A percentile compares a stretch with the other conserved stretches of the same genome.
These are phyloP conservation scores for Fusarium sp. DNA, from an alignment of 2,329 filamentous ascomycete species.

Conservation along the genomic window DNA sequence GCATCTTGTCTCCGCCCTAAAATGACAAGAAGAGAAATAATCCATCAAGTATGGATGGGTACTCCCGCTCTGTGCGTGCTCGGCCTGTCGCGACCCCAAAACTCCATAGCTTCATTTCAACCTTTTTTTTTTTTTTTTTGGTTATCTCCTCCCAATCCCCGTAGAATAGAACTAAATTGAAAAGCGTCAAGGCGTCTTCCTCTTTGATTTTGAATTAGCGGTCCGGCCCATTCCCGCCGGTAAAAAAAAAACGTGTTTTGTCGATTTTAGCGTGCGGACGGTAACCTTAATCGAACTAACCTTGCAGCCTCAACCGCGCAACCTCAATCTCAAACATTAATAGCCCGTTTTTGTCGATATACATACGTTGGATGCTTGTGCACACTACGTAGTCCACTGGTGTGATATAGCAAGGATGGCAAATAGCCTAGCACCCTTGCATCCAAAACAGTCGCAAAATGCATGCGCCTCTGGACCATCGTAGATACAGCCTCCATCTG, in stretches of 20 bases:
- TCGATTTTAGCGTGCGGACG: constrained; percentile 19
- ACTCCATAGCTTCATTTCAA: not conserved
- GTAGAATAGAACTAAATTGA: not conserved
- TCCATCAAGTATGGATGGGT: not conserved
- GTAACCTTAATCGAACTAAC: constrained; percentile 37
- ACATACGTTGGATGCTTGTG: not conserved
- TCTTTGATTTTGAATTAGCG: constrained; percentile 2
- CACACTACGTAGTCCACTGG: not conserved
- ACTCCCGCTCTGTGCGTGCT: constrained; percentile 2
- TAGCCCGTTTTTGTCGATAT: not conserved
- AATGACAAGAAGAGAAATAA: not conserved
- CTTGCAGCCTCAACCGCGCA: not conserved
- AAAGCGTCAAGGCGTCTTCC: not conserved
- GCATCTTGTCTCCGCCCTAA: not conserved
- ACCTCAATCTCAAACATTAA: not conserved
- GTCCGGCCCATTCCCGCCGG: constrained; percentile 22
- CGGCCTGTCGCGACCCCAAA: not conserved
- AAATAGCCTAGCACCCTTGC: not conserved
- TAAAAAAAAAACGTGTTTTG: not conserved
- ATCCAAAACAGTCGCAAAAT: not conserved
- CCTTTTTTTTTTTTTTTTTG: not conserved
- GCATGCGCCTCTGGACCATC: not conserved
- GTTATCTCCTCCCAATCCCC: constrained; percentile 2
- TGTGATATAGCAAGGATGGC: not conserved
- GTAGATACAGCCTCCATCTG: not conserved